Base-by-base conservation (phyloP, 129 eudicot genomes). In the Flaveria ramosissima region DNA sequence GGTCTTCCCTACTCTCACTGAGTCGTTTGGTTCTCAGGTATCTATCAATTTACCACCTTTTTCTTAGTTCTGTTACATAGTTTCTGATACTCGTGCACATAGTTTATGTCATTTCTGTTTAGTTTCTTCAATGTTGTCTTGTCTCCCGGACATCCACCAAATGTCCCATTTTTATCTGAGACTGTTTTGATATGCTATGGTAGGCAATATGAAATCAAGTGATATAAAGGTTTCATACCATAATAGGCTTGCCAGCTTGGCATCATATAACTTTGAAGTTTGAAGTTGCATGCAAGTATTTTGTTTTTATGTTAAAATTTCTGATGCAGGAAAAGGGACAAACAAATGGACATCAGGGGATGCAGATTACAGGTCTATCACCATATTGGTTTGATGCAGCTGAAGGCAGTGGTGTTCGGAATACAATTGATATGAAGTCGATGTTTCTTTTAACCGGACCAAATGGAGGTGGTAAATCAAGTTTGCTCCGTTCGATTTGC, bases 381-480 rank as follows among this genome's bases (percentile, higher is more conserved):
- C 98, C 98, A 9, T 93, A 93, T 75, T 93, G 98, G 98, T 89
- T 93, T 83, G 96, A 93, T 84, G 79, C 86, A 71, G 91, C 93
- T 21, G 90, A 91, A 87, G 98, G 96, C 20, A 78, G 81, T 77
- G 96, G 93, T 9, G 93, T 94, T 56, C 55, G 70, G 27, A 94
- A 94, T 72, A 86, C 87, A 41, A 85, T 94, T 41, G 87, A 88
- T 74, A 94, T 94, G 97, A 85, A 86, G 62, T 89, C 98, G 21
- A 79, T 94, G 71, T 91, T 94, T 81, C 88, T 94, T 69, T 86
- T 94, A 76, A 94, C 98, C 7, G 98, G 98, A 72, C 98, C 98
- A 41, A 94, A 94, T 72, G 98, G 98, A 17, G 98, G 98, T 30
- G 98, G 98, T 66, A 94, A 94, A 84, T 94, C 98, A 67, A 91